Conservation (phyloP, 2,329 filamentous ascomycete species). For the Phoma sp. region DNA sequence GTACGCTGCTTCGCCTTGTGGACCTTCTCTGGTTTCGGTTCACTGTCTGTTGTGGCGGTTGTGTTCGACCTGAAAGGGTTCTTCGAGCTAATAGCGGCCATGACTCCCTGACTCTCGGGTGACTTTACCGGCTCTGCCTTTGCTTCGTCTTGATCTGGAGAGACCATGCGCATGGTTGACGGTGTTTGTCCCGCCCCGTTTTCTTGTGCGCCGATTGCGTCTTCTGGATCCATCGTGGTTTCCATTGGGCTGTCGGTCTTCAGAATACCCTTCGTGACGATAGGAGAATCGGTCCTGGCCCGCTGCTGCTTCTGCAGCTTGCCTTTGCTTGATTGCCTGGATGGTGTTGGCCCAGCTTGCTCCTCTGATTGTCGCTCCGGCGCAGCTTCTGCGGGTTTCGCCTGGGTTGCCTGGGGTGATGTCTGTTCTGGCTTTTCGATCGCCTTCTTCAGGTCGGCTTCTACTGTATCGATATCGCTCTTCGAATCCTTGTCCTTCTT, state of each 20-base stretch:
- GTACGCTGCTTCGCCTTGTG: conserved; percentile 68
- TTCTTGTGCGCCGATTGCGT: conserved; percentile 11
- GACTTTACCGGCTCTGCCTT: conserved; percentile 21
- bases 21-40: conserved; percentile 64
- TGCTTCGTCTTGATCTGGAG: conserved; percentile 31
- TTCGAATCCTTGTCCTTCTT: conserved; percentile 61
- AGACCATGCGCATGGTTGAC: conserved; percentile 46
- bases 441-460: conserved; percentile 56
- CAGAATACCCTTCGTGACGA: conserved; percentile 42
- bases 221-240: conserved; percentile 22
- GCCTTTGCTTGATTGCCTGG: conserved; percentile 47
- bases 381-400: conserved; percentile 41
- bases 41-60: conserved; percentile 51
- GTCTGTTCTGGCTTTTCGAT: conserved; percentile 46
- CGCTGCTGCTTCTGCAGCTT: conserved; percentile 48
- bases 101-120: conserved; percentile 27
- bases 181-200: conserved; percentile 28
- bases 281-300: conserved; percentile 40
- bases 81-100: conserved; percentile 36
- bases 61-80: conserved; percentile 44
- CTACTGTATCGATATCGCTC: conserved; percentile 38
- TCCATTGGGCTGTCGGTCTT: conserved; percentile 44
- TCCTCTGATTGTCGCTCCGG: conserved; percentile 41
- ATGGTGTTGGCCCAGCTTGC: conserved; percentile 30
- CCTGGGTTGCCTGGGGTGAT: conserved; percentile 39